Conservation (phyloP, 2,329 filamentous ascomycete genomes). For the Trichoderma atrobrunneum region DNA sequence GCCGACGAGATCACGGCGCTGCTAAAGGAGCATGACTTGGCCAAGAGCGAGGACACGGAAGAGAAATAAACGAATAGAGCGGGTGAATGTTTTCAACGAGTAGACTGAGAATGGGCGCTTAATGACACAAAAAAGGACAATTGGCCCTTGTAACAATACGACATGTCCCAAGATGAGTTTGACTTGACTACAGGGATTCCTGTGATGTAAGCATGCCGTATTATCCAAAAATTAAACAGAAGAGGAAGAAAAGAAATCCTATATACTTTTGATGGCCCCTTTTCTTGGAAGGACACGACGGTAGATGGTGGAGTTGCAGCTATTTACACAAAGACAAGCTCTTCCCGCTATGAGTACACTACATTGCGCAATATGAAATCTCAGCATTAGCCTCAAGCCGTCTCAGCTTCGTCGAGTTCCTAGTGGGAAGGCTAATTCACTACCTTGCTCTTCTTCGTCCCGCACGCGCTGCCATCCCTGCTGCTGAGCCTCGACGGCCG, state of each 20-base stretch:
- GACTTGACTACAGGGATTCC: background rate
- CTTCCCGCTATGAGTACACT: background rate
- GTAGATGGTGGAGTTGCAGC: background rate
- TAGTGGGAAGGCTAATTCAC: constrained; percentile 29
- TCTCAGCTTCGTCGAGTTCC: constrained; percentile 3
- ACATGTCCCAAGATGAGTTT: constrained; percentile 14
- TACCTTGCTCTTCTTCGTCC: constrained; percentile 54
- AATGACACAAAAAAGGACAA: constrained; percentile 8
- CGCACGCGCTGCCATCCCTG: constrained; percentile 44
- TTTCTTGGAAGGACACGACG: background rate
- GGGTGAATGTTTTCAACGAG: background rate
- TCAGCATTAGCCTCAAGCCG: background rate
- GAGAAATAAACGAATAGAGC: constrained; percentile 61
- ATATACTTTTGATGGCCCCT: background rate
- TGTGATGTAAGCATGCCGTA: background rate
- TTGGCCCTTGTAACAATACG: constrained; percentile 23
- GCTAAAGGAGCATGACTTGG: constrained; percentile 92
- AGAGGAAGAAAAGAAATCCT: background rate
- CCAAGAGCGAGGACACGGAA: constrained; percentile 75
- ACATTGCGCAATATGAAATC: background rate
- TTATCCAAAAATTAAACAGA: background rate
- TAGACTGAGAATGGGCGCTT: constrained; percentile 18
- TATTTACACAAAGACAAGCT: background rate
- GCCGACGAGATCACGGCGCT: constrained; percentile 94
- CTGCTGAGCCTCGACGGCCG: constrained; percentile 35